These are phyloP conservation scores for Pleurotus salmoneostramineus DNA, from an alignment of 768 basidiomycete genomes.

Conservation along the genomic window DNA sequence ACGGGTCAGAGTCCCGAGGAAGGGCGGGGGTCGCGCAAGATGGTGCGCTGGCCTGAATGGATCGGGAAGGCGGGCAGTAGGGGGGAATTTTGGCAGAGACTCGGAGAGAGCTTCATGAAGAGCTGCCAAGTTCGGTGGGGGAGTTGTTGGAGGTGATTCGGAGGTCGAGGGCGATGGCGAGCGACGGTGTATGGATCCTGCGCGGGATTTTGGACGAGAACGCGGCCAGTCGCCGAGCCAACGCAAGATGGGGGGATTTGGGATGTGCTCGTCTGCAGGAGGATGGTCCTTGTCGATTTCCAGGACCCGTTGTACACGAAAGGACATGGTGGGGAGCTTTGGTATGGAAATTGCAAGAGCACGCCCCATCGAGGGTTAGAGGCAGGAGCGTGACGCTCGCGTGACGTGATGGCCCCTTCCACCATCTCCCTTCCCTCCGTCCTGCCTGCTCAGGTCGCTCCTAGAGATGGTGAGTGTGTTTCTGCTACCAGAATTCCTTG, in stretches of 20 bases:
- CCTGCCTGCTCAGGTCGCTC: slow-evolving; percentile 43
- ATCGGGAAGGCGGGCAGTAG: slow-evolving; percentile 36
- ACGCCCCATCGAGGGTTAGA: no score
- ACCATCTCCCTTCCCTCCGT: slow-evolving; percentile 39
- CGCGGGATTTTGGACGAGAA: neutral
- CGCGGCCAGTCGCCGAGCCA: slow-evolving; percentile 35
- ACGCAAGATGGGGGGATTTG: slow-evolving; percentile 32
- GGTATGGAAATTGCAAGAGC: no score
- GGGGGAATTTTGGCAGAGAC: slow-evolving; percentile 29
- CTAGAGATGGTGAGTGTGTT: slow-evolving; percentile 42
- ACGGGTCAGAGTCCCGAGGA: slow-evolving; percentile 52
- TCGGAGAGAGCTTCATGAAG: slow-evolving; percentile 35
- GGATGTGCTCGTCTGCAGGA: neutral
- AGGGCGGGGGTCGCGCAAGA: slow-evolving; percentile 43
- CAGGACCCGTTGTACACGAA: neutral
- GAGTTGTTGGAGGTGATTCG: slow-evolving; percentile 17
- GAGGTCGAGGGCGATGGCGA: slow-evolving; percentile 15
- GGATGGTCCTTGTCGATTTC: slow-evolving; percentile 11
- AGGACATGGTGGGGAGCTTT: neutral
- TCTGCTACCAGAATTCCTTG: neutral
- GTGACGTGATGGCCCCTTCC: neutral
- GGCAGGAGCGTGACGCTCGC: slow-evolving; percentile 28
- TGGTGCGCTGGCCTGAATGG: slow-evolving; percentile 25
- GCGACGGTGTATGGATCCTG: neutral
- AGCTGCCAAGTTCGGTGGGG: slow-evolving; percentile 24